Evolutionary conservation across 305 asterid species (phyloP), one percentile per base, ranked within the genome.

Genomic region (Fraxinus angustifolia): DNA sequence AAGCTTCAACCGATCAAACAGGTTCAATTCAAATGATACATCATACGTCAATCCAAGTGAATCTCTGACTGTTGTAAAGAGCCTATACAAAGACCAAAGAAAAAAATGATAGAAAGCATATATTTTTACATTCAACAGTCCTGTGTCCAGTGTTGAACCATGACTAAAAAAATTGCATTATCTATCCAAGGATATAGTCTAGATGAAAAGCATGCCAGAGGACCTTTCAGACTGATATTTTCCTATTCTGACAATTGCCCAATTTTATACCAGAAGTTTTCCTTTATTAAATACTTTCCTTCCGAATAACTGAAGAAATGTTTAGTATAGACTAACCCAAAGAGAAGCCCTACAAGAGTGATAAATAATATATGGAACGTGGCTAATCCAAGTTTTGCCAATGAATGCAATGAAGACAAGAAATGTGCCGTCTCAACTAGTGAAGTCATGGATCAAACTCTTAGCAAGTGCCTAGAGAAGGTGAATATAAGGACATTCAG

Each of bases 11-110:
- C 98, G 93, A 84, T 94, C 99, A 90, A 94, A 96, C 81, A 96
- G 94, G 88, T 96, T 94, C 85, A 96, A 90, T 88, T 96, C 97
- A 89, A 96, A 96, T 23, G 99, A 96, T 33, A 96, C 99, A 83
- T 96, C 98, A 80, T 96, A 96, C 0, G 99, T 96, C 85, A 96
- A 84, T 81, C 99, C 99, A 76, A 94, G 99, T 86, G 99, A 96
- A 90, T 96, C 99, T 81, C 99, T 91, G 76, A 96, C 99, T 60
- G 98, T 92, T 36, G 98, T 94, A 84, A 96, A 94, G 82, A 94
- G 98, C 94, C 99, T 96, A 86, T 77, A 85, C 65, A 82, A 62
- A 68, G 28, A 70, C 53, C 72, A 38, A 14, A 21, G 19, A 71
- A 76, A 53, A 77, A 38, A 45, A 38, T 23, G 3, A 50, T 53